Conservation (phyloP, 2,329 filamentous ascomycete genomes). For the Gremmenia infestans region DNA sequence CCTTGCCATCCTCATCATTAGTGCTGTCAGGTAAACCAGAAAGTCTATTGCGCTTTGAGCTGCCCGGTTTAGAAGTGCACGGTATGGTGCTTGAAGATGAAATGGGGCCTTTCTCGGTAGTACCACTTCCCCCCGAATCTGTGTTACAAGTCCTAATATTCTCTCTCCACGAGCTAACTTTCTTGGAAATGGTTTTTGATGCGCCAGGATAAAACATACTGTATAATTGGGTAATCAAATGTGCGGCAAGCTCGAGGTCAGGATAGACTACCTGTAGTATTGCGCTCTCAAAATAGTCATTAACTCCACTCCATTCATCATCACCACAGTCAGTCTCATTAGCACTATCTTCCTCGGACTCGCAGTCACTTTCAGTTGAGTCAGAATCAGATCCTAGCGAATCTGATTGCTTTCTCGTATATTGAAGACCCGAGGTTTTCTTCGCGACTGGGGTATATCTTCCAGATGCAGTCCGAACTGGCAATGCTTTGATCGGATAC, state of each 20-base stretch:
- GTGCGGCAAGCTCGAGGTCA: slow-evolving; percentile 6
- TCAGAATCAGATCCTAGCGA: not conserved
- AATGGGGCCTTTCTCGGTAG: not conserved
- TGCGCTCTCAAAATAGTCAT: slow-evolving; percentile 8
- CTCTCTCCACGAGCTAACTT: slow-evolving; percentile 7
- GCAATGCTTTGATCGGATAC: too few species aligned
- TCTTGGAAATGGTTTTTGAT: not conserved
- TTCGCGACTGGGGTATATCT: too few species aligned
- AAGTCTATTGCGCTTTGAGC: not conserved
- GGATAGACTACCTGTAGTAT: slow-evolving; percentile 8
- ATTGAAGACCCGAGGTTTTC: too few species aligned
- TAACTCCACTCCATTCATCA: slow-evolving; percentile 6
- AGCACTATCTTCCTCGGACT: slow-evolving; percentile 7
- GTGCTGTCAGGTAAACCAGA: slow-evolving; percentile 1
- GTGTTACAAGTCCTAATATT: slow-evolving; percentile 2
- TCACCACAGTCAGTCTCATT: not conserved
- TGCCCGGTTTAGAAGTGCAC: not conserved
- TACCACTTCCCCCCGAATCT: not conserved
- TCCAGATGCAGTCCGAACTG: too few species aligned
- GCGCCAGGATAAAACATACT: not conserved
- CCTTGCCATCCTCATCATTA: not conserved
- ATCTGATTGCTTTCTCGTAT: not conserved
- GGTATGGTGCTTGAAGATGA: not conserved
- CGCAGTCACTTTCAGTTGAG: slow-evolving; percentile 6
- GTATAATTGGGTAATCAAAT: slow-evolving; percentile 1